Evolutionary conservation across 257 asterid species (phyloP), one percentile per base, ranked within the genome.

Genomic region (Jacaranda copaia): DNA sequence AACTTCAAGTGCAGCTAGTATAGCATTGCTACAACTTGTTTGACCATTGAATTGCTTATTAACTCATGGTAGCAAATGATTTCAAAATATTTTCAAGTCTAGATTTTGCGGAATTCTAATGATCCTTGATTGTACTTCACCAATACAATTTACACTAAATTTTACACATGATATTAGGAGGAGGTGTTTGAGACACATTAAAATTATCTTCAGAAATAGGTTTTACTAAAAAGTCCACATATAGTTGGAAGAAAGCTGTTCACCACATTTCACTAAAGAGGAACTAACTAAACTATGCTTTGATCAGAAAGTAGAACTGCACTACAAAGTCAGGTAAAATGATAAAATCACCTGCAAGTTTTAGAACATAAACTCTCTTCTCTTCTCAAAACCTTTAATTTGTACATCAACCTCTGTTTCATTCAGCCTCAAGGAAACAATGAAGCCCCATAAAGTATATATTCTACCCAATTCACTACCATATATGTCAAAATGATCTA

Each of bases 191-290:
- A 25, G 32, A 25, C 32, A 65, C 55, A 51, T 70, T 52, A 61
- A 77, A 70, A 70, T 70, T 18, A 70, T 61, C 60, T 43, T 5
- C 52, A 55, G 0, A 14, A 64, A 32, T 36, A 36, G 36, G 39
- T 60, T 77, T 40, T 15, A 35, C 42, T 10, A 45, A 55, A 18
- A 68, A 13, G 9, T 40, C 16, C n/a, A 20, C 16, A 9, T 18
- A 13, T 56, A 56, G 49, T 4, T n/a, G 20, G 18, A 69, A 35
- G 38, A 38, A 25, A 13, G 66, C 18, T 14, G 70, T 52, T 20
- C 53, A 43, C 60, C 16, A 62, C 16, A 36, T 14, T n/a, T 13
- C 70, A 32, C 25, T 12, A 3, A 65, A 13, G 5, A 39, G 46
- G 6, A n/a, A 71, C 4, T 15, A 53, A 52, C 48, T 36, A 5